Evolutionary conservation across 805 yeast species (phyloP).

Genomic region (Suhomyces xylopsoci): DNA sequence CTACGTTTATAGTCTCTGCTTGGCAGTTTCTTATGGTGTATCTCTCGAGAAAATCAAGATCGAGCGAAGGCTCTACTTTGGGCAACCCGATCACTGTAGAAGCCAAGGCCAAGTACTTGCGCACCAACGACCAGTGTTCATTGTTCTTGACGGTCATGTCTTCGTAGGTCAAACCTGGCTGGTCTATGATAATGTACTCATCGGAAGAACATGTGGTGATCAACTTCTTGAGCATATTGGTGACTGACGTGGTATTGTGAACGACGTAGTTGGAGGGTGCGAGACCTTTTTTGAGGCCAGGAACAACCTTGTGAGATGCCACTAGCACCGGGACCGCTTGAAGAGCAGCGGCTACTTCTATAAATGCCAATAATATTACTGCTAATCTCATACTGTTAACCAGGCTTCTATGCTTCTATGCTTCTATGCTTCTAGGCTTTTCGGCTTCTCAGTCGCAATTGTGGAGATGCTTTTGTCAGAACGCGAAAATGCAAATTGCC

Average conservation of each 20-base stretch:
- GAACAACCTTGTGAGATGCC: conserved; percentile 40
- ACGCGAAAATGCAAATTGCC: not conserved
- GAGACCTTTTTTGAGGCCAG: conserved; percentile 24
- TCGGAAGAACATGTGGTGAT: conserved; percentile 41
- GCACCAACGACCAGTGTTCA: conserved; percentile 45
- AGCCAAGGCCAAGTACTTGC: conserved; percentile 51
- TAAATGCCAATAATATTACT: not conserved
- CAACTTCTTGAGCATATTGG: conserved; percentile 33
- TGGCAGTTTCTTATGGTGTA: conserved; percentile 49
- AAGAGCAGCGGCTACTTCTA: not conserved
- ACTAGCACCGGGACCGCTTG: conserved; percentile 32
- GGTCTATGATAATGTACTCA: conserved; percentile 34
- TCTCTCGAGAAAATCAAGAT: conserved; percentile 42
- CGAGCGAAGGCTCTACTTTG: conserved; percentile 39
- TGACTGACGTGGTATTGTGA: conserved; percentile 24
- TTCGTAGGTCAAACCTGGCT: conserved; percentile 33
- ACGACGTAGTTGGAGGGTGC: conserved; percentile 13
- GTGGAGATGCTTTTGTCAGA: not conserved
- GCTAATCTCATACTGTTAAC: not conserved
- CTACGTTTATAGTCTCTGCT: conserved; percentile 41
- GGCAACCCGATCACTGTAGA: conserved; percentile 64
- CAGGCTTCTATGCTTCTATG: too few relatives aligned
- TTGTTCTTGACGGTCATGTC: conserved; percentile 30
- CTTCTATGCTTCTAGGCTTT: too few relatives aligned
- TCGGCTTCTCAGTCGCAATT: not conserved